Conservation (phyloP, 163 green algal species). For the Volvox carteri region DNA sequence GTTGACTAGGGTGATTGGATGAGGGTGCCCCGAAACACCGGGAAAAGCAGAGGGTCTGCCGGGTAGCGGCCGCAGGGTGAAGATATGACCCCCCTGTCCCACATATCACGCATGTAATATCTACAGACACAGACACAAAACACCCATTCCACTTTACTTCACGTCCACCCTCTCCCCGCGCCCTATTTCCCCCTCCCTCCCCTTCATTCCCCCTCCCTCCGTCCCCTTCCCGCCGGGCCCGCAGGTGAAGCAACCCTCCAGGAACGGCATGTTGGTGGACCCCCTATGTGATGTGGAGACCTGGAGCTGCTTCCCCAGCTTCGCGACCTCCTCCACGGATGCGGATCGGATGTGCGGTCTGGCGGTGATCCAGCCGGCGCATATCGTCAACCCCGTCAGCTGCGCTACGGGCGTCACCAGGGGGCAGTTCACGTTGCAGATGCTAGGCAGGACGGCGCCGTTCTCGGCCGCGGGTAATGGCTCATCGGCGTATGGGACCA, state of each 20-base stretch:
- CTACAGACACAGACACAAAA: no score
- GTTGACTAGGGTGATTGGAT: no score
- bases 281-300: constrained; percentile 12
- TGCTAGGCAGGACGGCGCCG: not conserved
- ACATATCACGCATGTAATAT: no score
- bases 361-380: not conserved
- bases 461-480: constrained; percentile 15
- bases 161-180: not conserved
- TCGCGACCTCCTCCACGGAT: not conserved
- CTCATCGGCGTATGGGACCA: not conserved
- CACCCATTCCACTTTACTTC: not conserved
- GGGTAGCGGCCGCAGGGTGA: no score
- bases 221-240: not conserved
- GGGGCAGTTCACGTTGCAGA: not conserved
- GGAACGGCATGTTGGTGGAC: constrained; percentile 32
- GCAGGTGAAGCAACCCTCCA: constrained; percentile 35
- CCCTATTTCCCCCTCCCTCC: not conserved
- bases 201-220: not conserved
- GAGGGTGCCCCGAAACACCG: no score
- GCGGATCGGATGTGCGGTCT: constrained; percentile 10
- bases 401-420: not conserved
- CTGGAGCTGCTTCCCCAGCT: constrained; percentile 20
- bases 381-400: constrained; percentile 33
- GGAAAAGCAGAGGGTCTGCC: no score
- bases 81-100: no score